These are phyloP conservation scores for Remersonia thermophila DNA, from an alignment of 2,329 filamentous ascomycete genomes.

Conservation along the genomic window DNA sequence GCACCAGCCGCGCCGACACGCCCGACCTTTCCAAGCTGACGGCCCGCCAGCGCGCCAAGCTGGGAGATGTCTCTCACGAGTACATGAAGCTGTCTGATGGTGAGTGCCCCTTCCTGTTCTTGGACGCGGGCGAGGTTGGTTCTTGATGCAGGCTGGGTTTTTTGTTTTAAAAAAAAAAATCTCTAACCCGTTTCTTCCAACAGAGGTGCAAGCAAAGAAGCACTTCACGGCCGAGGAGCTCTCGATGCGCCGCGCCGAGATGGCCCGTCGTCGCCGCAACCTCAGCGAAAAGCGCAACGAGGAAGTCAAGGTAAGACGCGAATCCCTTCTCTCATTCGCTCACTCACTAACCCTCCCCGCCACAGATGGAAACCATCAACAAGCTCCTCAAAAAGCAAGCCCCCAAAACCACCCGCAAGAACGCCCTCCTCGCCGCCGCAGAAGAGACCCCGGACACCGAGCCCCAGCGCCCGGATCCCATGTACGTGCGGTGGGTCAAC, in stretches of 20 bases:
- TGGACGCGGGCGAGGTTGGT: too few species aligned
- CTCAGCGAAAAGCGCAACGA: constrained; percentile 54
- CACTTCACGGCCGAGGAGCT: constrained; percentile 49
- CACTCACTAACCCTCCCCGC: constrained; percentile 1
- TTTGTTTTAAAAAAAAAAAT: too few species aligned
- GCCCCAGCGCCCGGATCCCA: constrained; percentile 39
- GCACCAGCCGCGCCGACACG: constrained; percentile 34
- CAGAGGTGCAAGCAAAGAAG: constrained; percentile 54
- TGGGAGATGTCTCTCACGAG: constrained; percentile 42
- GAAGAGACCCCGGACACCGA: constrained; percentile 38
- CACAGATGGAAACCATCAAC: constrained; percentile 89
- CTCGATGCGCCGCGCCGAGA: constrained; percentile 49
- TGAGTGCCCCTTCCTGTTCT: constrained; percentile 20
- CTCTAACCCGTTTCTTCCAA: too few species aligned
- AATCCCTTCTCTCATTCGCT: constrained; percentile 21
- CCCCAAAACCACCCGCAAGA: constrained; percentile 55
- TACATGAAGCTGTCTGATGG: constrained; percentile 51
- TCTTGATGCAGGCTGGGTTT: too few species aligned
- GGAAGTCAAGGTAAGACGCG: constrained; percentile 54
- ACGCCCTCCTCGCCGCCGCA: constrained; percentile 30
- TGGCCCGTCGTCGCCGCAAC: constrained; percentile 48
- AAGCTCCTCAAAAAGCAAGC: constrained; percentile 79
- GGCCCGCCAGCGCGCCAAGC: constrained; percentile 46
- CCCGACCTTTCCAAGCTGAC: constrained; percentile 49
- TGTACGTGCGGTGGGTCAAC: constrained; percentile 60